A percentile compares a stretch with the other conserved stretches of the same genome.
Conservation (phyloP, 1,284 basidiomycete genomes). For the Heterobasidion occidentale region DNA sequence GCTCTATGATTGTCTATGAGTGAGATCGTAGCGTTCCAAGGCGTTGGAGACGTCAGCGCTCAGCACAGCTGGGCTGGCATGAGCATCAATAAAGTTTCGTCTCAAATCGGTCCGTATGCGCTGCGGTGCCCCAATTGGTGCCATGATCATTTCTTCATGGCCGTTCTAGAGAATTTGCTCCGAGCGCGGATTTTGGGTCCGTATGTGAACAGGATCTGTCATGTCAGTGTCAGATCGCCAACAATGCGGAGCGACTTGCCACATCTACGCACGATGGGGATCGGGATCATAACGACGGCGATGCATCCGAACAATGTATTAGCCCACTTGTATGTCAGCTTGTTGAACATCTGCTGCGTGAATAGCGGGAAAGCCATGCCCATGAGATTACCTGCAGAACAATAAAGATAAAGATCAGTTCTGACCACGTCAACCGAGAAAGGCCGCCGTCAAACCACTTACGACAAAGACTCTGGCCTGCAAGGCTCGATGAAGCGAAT, state of each 20-base stretch:
- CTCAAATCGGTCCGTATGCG: no score
- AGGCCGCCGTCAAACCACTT: constrained; percentile 13
- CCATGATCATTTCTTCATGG: constrained; percentile 5
- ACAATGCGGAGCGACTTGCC: background rate
- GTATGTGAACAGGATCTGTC: constrained; percentile 51
- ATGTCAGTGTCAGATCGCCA: background rate
- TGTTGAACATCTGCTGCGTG: constrained; percentile 50
- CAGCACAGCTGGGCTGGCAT: no score
- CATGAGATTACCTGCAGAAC: constrained; percentile 41
- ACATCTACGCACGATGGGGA: constrained; percentile 47
- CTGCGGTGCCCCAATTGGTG: no score
- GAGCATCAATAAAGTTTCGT: no score
- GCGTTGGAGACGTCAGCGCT: no score
- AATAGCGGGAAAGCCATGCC: constrained; percentile 59
- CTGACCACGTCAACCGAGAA: background rate
- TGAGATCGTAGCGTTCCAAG: no score
- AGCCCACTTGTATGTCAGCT: constrained; percentile 61
- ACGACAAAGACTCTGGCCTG: constrained; percentile 70
- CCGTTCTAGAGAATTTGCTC: constrained; percentile 46
- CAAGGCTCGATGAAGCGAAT: constrained; percentile 72
- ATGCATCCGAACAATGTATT: constrained; percentile 60
- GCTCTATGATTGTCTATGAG: no score
- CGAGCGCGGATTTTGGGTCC: constrained; percentile 53
- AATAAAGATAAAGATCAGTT: background rate
- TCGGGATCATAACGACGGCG: constrained; percentile 52